Evolutionary conservation across 208 protist species (phyloP), one percentile per base, ranked within the genome.

Genomic region (Trypanosoma platydactyli): DNA sequence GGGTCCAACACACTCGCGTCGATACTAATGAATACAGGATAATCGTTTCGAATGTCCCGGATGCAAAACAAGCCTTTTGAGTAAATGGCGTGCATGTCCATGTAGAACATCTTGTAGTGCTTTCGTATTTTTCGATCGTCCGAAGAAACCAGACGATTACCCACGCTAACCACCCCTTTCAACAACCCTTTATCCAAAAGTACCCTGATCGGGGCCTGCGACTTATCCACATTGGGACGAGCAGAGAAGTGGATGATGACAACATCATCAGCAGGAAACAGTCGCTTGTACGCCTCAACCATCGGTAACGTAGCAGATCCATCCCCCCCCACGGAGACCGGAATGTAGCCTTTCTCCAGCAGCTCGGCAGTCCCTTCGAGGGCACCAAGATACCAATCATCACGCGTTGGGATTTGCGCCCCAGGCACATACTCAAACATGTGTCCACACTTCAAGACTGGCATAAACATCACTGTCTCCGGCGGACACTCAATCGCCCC

Each of bases 71-170:
- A 54, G 0, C 86, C 86, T 46, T 94, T 94, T 2, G 83, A 76
- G 58, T 86, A 94, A 57, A 94, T 90, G n/a, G 83, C 88, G 38
- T 90, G 83, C 70, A 92, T 85, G 59, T 94, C 88, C 86, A 92
- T 92, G 71, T 94, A 94, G 64, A 91, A 80, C 44, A 87, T 80
- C 63, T 89, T 85, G 62, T 94, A 65, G 41, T 88, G 68, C 60
- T 92, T 94, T 12, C 88, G 83, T 13, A 89, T 65, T 58, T 81
- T 87, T 22, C 88, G 80, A 55, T 91, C 85, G 0, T 70, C 75
- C 18, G 75, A 81, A 15, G 77, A 79, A 46, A 92, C 83, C 38
- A 77, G 79, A 15, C 88, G 83, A 61, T 91, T 94, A 18, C 83
- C 85, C 13, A 94, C 68, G 66, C 86, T 87, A 30, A 94, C 84